phyloP scores from a whole-genome alignment of 345 rosid species.

The Melastoma malabathricum region DNA sequence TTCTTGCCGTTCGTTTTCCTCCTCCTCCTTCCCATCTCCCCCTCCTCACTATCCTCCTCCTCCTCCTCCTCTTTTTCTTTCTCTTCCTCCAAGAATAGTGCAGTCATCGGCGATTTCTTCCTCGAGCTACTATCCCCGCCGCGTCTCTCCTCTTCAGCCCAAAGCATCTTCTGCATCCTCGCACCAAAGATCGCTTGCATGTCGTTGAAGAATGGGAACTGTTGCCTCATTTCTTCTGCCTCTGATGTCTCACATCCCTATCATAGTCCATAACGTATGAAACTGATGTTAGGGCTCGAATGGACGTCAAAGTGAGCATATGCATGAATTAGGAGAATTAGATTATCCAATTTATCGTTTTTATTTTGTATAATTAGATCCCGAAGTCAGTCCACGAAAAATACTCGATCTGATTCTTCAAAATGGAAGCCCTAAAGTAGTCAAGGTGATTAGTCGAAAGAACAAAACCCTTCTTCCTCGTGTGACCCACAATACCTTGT shows the following conservation, averaged over 20 bases:
- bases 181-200: conserved; percentile 46
- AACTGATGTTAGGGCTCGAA: no score
- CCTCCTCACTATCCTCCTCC: conserved; percentile 40
- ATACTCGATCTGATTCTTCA: no score
- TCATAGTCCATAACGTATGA: no score
- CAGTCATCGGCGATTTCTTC: conserved; percentile 11
- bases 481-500: conserved; percentile 38
- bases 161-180: conserved; percentile 62
- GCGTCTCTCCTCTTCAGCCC: conserved; percentile 65
- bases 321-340: no score
- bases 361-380: no score
- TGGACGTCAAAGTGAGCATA: no score
- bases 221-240: conserved; percentile 56
- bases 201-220: conserved; percentile 73
- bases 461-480: no score
- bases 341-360: no score
- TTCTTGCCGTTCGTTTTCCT: conserved; percentile 19
- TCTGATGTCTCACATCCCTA: conserved; percentile 90
- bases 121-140: conserved; percentile 4
- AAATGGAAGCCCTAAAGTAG: no score
- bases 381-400: no score
- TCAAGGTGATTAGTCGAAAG: no score
- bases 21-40: conserved; percentile 7
- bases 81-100: conserved; percentile 22
- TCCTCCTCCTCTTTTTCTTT: conserved; percentile 70